Base-by-base conservation (phyloP, 176 grass and related monocot species). In the Zea mays region DNA sequence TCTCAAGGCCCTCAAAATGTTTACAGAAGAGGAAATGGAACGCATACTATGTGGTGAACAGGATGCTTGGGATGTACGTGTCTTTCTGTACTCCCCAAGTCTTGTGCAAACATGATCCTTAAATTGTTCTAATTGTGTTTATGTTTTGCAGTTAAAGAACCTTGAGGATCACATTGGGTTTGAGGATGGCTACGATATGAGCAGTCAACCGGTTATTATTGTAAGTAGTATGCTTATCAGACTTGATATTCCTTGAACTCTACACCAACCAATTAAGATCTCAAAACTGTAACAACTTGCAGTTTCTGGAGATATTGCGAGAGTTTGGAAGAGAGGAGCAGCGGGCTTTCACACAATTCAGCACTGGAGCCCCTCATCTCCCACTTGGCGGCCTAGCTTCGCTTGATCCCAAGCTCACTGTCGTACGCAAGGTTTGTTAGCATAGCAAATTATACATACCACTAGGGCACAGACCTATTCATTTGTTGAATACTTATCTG, bases 21-120 rank as follows among this genome's bases (percentile, higher is more conserved):
- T 93, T 64, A 73, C 65, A 3, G 87, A 93, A 59, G 78, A 87
- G 14, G 91, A 93, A 59, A 81, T 93, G 74, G 91, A 93, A 67
- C n/a, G 52, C 50, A 76, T 93, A 87, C 78, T 93, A 17, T 93
- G 91, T 20, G 91, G 91, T 7, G 91, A 93, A 85, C 84, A 82
- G 11, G 82, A 93, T 69, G 5, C 81, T 59, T 93, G 84, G 91
- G 74, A 79, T 77, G 91, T 93, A 90, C 46, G 87, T 20, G 55
- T 52, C 56, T 44, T 77, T 78, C 37, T n/a, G 62, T n/a, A 35
- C 6, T 37, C 3, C 46, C 51, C 44, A 70, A 44, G 17, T 72
- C 62, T 46, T 72, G 45, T 61, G 39, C 37, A 19, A 67, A 49
- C 12, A 40, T 2, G 54, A 56, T 56, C 16, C 17, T 17, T 61